Base-by-base conservation (phyloP, 2,329 filamentous ascomycete species). In the Alternaria arborescens region DNA sequence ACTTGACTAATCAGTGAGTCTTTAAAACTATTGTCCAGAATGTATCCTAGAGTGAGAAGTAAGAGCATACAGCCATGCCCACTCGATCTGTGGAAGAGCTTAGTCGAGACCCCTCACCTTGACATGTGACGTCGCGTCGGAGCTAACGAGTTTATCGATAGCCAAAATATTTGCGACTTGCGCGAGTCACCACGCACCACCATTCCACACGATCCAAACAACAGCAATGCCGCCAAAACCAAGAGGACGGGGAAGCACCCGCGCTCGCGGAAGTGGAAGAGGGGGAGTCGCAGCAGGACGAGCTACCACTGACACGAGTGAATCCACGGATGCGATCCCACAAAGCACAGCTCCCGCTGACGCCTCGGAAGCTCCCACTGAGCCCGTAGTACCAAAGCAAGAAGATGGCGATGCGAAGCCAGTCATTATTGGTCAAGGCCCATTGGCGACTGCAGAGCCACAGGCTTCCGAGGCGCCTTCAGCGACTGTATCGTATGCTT, bases 161-260 rank as follows among this genome's bases (percentile, higher is more conserved):
- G 72, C 42, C 52, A 56, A 63, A 60, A 61, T 69, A 65, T 64
- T 68, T 65, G 59, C 51, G 48, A 58, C 61, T 44, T 40, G 38
- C 47, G 50, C 64, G 47, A 64, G 57, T 60, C 59, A 66, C 63
- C 22, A 46, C 30, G 41, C 52, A 40, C 46, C 48, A 56, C 38
- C 51, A 38, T 30, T 51, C 43, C 12, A 46, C 22, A 14, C 52
- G 16, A 52, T 48, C 28, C 46, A 14, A 24, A 48, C 14, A 44
- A 18, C 54, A 62, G 24, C 56, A 65, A 78, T 78, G 76, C 75
- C 74, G 41, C 74, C 75, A 43, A 76, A 74, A 65, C 59, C 64
- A 28, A 68, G 72, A 64, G 72, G 71, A 52, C 58, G 71, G 56
- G 67, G 63, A 12, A 64, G 65, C 32, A 60, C 62, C 43, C 69